Evolutionary conservation across 179 eudicot species (phyloP), one percentile per base, ranked within the genome.

Genomic region (Amaranthus tricolor): DNA sequence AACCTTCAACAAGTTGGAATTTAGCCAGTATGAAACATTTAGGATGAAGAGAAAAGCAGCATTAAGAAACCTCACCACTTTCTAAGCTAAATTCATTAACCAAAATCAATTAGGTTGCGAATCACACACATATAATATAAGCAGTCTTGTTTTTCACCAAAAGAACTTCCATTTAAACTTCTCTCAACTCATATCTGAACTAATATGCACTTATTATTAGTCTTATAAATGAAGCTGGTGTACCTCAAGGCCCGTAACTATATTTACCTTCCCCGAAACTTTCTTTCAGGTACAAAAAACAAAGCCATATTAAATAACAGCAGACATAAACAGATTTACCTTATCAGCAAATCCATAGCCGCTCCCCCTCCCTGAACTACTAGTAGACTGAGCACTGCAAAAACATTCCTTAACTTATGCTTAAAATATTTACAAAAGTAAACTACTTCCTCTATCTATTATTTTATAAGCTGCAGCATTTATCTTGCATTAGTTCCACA

Each of bases 271-370:
- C 7, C n/a, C 40, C 16, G 11, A 19, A 11, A 1, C 13, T 10
- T 21, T 21, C 49, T 21, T 51, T 31, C 12, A 14, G 1, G 47
- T 15, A 60, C 0, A 15, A 52, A 68, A 5, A 45, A 6, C 10
- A 66, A 66, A 19, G 57, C 52, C 12, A 16, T 60, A 10, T 44
- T 21, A 78, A 71, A 15, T 66, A 74, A n/a, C 17, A 63, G 62
- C 62, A 71, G 43, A 68, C 45, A 21, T 68, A 47, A 48, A 14
- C 62, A 53, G 20, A 20, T 11, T 73, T 57, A 94, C 98, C 98
- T 94, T 94, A 76, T 94, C 98, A 65, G 98, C 97, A 83, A 84
- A 94, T 84, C 98, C 98, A 80, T 92, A 92, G 64, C 98, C 97
- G 71, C 88, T 88, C 47, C 98, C 89, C 79, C 79, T 92, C 6